Evolutionary conservation across 805 yeast genomes (phyloP).

Genomic region (Yarrowia sp.): DNA sequence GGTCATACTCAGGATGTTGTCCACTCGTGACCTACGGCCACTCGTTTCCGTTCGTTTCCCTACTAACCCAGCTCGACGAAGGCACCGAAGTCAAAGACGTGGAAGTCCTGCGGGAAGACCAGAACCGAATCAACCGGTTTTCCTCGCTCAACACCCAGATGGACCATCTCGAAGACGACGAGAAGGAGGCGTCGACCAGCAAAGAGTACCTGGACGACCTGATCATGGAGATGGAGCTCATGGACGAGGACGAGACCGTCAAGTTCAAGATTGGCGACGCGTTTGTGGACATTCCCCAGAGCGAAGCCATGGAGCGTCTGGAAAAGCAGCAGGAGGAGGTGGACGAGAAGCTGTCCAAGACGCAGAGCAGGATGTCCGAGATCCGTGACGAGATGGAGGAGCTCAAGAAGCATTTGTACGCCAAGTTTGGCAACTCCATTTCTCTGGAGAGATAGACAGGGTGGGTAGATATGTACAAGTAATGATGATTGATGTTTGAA

Average conservation of each 20-base stretch:
- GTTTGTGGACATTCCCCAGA: slow-evolving; percentile 67
- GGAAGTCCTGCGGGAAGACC: slow-evolving; percentile 81
- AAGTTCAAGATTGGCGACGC: slow-evolving; percentile 75
- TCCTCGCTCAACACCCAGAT: slow-evolving; percentile 75
- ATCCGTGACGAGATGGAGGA: slow-evolving; percentile 55
- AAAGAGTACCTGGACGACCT: slow-evolving; percentile 88
- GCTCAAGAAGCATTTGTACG: slow-evolving; percentile 74
- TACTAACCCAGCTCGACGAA: slow-evolving; percentile 28
- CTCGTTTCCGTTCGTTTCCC: neutral
- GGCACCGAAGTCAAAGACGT: slow-evolving; percentile 32
- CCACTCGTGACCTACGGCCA: no score
- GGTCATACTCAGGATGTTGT: no score
- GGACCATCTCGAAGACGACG: slow-evolving; percentile 53
- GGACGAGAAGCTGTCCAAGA: slow-evolving; percentile 48
- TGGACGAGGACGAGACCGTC: slow-evolving; percentile 55
- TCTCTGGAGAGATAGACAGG: slow-evolving; percentile 61
- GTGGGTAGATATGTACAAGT: neutral
- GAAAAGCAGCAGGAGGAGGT: slow-evolving; percentile 60
- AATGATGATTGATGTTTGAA: no score
- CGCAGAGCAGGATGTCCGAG: slow-evolving; percentile 49
- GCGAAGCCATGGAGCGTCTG: slow-evolving; percentile 63
- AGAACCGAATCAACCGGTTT: slow-evolving; percentile 82
- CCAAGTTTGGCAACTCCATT: slow-evolving; percentile 85
- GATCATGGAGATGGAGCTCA: slow-evolving; percentile 75
- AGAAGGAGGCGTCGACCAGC: slow-evolving; percentile 56